Evolutionary conservation across 176 grass and related monocot species (phyloP), one percentile per base, ranked within the genome.

Genomic region (sorghum (Sorghum bicolor)): DNA sequence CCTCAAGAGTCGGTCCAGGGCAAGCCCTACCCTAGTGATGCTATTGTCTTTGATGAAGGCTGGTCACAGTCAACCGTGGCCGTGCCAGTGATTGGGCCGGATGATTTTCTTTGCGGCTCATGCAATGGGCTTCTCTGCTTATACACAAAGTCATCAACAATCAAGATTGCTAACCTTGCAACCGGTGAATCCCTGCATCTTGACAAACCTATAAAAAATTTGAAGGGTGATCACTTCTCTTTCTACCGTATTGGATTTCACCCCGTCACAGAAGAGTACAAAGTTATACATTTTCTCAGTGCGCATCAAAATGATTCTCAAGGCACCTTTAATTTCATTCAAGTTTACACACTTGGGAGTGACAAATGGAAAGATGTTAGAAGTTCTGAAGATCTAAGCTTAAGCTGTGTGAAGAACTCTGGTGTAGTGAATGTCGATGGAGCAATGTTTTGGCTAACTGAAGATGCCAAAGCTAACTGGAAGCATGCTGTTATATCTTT

Each of bases 121-220:
- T 81, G 78, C 78, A 81, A 87, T 87, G 85, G 61, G 2, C 85
- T 87, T 57, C 60, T 87, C 39, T 58, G 85, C 69, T 87, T 87
- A 24, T 87, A 81, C 78, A 87, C 41, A 73, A 50, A 34, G 20
- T 15, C 55, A 50, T 31, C 29, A 64, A 80, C 55, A 40, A 74
- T 86, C 32, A 86, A 86, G 68, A 66, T 86, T 53, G 68, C 67
- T 2, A 86, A 86, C 29, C 40, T 80, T 64, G 53, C 67, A n/a
- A 80, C 84, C 13, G 84, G 76, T 72, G 67, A 64, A 64, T 72
- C 32, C 4, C 15, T 74, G 31, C 66, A 80, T 86, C 66, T 86
- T 50, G 17, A 15, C 5, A 86, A 86, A 39, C 67, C 76, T 64
- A 34, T 8, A 28, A 80, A 50, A 31, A 38, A 30, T 2, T 39